phyloP scores from a whole-genome alignment of 768 basidiomycete species.

The Russula brevipes region DNA sequence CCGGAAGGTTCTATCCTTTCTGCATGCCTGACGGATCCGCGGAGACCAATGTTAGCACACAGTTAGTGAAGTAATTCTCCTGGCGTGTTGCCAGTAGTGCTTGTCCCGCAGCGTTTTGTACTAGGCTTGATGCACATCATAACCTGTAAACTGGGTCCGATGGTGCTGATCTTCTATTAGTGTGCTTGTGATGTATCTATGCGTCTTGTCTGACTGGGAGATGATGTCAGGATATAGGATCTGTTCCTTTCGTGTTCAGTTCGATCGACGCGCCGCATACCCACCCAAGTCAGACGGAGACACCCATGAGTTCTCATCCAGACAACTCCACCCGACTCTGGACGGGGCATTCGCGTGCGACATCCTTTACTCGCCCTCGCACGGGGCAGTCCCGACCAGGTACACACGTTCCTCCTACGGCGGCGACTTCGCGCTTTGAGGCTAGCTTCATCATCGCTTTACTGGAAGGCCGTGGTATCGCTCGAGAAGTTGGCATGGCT shows the following conservation, averaged over 20 bases:
- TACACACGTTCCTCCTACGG: slow-evolving; percentile 55
- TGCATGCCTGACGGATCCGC: background rate
- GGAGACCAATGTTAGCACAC: background rate
- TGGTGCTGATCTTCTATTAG: background rate
- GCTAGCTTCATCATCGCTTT: slow-evolving; percentile 62
- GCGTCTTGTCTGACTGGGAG: background rate
- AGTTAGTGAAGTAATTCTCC: background rate
- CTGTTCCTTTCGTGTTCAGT: background rate
- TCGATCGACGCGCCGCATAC: slow-evolving; percentile 1
- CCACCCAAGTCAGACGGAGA: background rate
- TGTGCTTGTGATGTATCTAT: background rate
- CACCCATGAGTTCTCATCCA: slow-evolving; percentile 26
- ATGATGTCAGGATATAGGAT: background rate
- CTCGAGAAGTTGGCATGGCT: slow-evolving; percentile 82
- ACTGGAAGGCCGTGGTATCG: slow-evolving; percentile 72
- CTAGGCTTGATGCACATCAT: background rate
- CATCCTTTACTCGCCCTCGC: slow-evolving; percentile 15
- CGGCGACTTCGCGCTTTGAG: slow-evolving; percentile 54
- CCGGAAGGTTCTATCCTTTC: background rate
- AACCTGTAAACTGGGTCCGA: background rate
- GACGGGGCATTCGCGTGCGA: slow-evolving; percentile 52
- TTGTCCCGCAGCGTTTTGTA: background rate
- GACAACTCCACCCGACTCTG: slow-evolving; percentile 40
- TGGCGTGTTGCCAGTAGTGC: background rate
- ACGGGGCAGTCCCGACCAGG: slow-evolving; percentile 46